Conservation (phyloP, 306 rosid genomes). For the Luffa acutangula region DNA sequence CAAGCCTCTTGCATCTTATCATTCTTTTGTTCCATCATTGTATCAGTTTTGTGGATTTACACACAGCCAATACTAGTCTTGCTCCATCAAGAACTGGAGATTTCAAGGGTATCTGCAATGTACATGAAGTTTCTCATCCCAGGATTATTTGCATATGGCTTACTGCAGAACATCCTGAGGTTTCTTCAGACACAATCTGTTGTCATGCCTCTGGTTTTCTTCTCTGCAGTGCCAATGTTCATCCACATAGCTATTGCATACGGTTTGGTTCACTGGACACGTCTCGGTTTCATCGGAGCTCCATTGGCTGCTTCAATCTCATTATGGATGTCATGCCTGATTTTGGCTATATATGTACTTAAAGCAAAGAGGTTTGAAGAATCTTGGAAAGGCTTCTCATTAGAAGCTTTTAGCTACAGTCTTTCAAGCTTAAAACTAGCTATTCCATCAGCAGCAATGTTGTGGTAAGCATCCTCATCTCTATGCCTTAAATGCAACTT, state of each 20-base stretch:
- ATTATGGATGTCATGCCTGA: slow-evolving; percentile 42
- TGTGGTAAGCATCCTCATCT: slow-evolving; percentile 40
- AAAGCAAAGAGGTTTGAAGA: slow-evolving; percentile 29
- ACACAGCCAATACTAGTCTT: slow-evolving; percentile 47
- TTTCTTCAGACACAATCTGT: slow-evolving; percentile 66
- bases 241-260: slow-evolving; percentile 39
- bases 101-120: slow-evolving; percentile 38
- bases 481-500: background rate
- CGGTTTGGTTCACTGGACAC: slow-evolving; percentile 33
- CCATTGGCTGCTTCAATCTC: slow-evolving; percentile 51
- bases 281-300: slow-evolving; percentile 48
- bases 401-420: slow-evolving; percentile 30
- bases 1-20: slow-evolving; percentile 61
- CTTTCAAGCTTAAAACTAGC: slow-evolving; percentile 49
- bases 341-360: slow-evolving; percentile 27
- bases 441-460: slow-evolving; percentile 65
- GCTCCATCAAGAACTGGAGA: slow-evolving; percentile 49
- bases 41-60: slow-evolving; percentile 46
- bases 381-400: slow-evolving; percentile 70
- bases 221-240: slow-evolving; percentile 40
- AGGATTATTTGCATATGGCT: slow-evolving; percentile 49
- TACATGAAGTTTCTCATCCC: slow-evolving; percentile 57
- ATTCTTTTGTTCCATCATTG: slow-evolving; percentile 30
- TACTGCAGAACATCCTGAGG: slow-evolving; percentile 62
- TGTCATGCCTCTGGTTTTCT: slow-evolving; percentile 39